Evolutionary conservation across 129 eudicot genomes (phyloP).

Genomic region (Pseudognaphalium luteoalbum): DNA sequence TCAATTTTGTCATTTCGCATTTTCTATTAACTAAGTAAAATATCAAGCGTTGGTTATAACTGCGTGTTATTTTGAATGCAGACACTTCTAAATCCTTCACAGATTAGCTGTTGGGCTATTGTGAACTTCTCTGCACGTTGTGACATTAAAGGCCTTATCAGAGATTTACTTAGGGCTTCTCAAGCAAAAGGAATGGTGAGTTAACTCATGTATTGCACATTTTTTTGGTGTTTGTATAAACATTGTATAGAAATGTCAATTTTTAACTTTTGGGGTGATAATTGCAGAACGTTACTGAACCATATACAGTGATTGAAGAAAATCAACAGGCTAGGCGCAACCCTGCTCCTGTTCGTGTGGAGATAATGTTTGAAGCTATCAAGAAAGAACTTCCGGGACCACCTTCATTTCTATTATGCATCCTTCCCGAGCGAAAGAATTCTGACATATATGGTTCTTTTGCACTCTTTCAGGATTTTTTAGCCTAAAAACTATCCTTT

Average conservation of each 20-base stretch:
- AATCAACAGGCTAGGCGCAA: slow-evolving; percentile 48
- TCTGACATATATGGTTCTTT: slow-evolving; percentile 49
- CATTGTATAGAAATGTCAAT: background rate
- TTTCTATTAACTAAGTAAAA: background rate
- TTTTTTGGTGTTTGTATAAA: slow-evolving; percentile 1
- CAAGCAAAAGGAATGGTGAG: slow-evolving; percentile 67
- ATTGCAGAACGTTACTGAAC: slow-evolving; percentile 36
- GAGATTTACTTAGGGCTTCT: slow-evolving; percentile 50
- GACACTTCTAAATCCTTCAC: slow-evolving; percentile 60
- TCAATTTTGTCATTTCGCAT: background rate
- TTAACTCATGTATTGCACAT: background rate
- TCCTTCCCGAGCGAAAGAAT: slow-evolving; percentile 56
- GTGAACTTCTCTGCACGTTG: slow-evolving; percentile 89
- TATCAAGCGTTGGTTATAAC: background rate
- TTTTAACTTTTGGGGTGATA: background rate
- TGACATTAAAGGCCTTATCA: slow-evolving; percentile 34
- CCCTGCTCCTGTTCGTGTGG: slow-evolving; percentile 69
- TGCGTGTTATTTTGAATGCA: slow-evolving; percentile 4
- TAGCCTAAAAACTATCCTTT: background rate
- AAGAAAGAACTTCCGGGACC: slow-evolving; percentile 54
- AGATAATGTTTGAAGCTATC: slow-evolving; percentile 54
- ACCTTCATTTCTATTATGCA: slow-evolving; percentile 55
- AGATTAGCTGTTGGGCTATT: slow-evolving; percentile 56
- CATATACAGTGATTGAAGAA: slow-evolving; percentile 59
- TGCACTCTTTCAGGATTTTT: background rate